Evolutionary conservation across 208 protist genomes (phyloP).

Genomic region (Herpetomonas tarakana): DNA sequence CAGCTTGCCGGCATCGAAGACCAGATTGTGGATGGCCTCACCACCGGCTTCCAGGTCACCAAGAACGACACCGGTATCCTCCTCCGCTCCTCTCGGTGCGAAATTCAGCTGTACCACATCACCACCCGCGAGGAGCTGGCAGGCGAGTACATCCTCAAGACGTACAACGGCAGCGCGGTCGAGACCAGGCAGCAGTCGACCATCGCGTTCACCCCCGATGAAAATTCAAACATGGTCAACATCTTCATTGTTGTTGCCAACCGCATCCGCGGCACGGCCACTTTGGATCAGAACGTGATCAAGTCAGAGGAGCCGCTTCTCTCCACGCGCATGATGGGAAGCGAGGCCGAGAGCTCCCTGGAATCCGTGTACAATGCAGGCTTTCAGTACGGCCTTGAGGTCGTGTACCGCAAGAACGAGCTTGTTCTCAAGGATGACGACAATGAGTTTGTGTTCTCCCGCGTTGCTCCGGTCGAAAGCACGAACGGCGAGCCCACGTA

Average conservation of each 20-base stretch:
- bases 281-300: slow-evolving; percentile 42
- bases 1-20: slow-evolving; percentile 31
- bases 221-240: slow-evolving; percentile 16
- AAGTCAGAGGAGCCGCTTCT: slow-evolving; percentile 42
- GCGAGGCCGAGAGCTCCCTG: slow-evolving; percentile 41
- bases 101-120: slow-evolving; percentile 43
- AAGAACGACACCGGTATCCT: slow-evolving; percentile 33
- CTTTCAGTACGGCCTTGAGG: slow-evolving; percentile 58
- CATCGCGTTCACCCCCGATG: slow-evolving; percentile 28
- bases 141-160: slow-evolving; percentile 61
- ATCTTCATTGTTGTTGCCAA: slow-evolving; percentile 44
- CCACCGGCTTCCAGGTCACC: slow-evolving; percentile 32
- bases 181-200: slow-evolving; percentile 33
- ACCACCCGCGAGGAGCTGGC: slow-evolving; percentile 31
- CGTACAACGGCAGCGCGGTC: slow-evolving; percentile 34
- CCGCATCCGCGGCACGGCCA: slow-evolving; percentile 35
- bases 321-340: slow-evolving; percentile 38
- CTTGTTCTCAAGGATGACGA: slow-evolving; percentile 41
- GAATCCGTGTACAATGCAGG: slow-evolving; percentile 51
- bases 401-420: slow-evolving; percentile 22
- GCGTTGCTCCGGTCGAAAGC: slow-evolving; percentile 21
- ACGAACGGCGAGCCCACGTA: slow-evolving; percentile 41
- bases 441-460: slow-evolving; percentile 39
- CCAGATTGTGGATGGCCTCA: slow-evolving; percentile 34
- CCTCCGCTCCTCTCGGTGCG: slow-evolving; percentile 26